Base-by-base conservation (phyloP, 192 early-diverging fungal genomes). In the Backusella liffmaniae region DNA sequence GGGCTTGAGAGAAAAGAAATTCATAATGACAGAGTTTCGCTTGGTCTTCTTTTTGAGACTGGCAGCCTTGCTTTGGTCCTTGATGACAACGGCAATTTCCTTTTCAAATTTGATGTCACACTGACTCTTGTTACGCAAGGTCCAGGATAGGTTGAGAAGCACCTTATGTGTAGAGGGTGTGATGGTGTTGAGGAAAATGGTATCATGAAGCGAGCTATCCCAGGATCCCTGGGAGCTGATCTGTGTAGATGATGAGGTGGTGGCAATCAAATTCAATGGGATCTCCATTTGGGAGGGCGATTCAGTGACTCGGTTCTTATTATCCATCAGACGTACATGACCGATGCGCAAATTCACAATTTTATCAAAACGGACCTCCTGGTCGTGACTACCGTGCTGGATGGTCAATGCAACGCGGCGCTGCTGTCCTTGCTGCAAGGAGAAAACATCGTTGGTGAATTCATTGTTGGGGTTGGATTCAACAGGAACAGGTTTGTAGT, bases 171-270 rank as follows among this genome's bases (percentile, higher is more conserved):
- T 81, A 21, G 86, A 78, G 30, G 76, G 76, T 7, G 91, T 93
- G 6, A 90, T 86, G 30, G 84, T 67, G 66, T 95, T 91, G n/a
- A 95, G 76, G 59, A 91, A 84, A 0, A 88, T 76, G 0, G 89
- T 90, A 16, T 89, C 91, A 46, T 93, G 90, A 1, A 95, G 81
- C 0, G 92, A 92, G 32, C 92, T 92, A 70, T 95, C 93, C 93
- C 93, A 95, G 5, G 91, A 77, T 23, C 87, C 88, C 0, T 86
- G 78, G 2, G 84, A 83, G 15, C 75, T 68, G 0, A 70, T 91
- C 84, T 10, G 69, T 70, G 85, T 81, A 23, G 83, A 79, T 15
- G 83, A 72, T 9, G 84, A 71, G 80, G 73, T 87, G 85, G 10
- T 81, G 51, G 88, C 73, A 8, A 85, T 46, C 21, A 89, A 75